phyloP scores from a whole-genome alignment of 2,329 filamentous ascomycete species.

The Aureobasidium namibiae region DNA sequence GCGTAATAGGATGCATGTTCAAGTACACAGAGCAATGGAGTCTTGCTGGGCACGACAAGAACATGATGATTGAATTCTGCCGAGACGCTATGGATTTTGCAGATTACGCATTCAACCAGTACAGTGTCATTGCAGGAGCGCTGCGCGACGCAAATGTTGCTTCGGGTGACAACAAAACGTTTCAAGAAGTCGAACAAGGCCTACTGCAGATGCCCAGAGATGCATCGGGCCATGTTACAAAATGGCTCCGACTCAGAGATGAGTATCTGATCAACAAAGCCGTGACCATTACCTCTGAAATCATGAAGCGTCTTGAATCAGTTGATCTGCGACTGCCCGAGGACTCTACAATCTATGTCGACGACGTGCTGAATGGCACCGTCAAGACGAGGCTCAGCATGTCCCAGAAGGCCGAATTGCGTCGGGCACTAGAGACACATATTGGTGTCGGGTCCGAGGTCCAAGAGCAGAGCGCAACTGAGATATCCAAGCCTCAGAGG shows the following conservation, averaged over 20 bases:
- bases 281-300: conserved; percentile 73
- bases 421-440: conserved; percentile 50
- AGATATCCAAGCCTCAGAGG: conserved; percentile 26
- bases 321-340: conserved; percentile 63
- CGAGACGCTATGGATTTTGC: conserved; percentile 93
- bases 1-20: conserved; percentile 71
- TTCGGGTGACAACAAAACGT: conserved; percentile 23
- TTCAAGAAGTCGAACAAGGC: conserved; percentile 35
- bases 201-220: conserved; percentile 58
- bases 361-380: conserved; percentile 55
- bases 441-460: conserved; percentile 27
- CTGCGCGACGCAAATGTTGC: conserved; percentile 41
- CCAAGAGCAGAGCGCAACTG: conserved; percentile 16
- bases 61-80: conserved; percentile 82
- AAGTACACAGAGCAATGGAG: conserved; percentile 79
- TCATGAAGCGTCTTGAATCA: conserved; percentile 72
- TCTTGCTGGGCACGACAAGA: conserved; percentile 58
- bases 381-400: conserved; percentile 72
- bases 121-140: conserved; percentile 71
- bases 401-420: conserved; percentile 77
- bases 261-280: conserved; percentile 75
- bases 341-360: conserved; percentile 52
- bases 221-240: conserved; percentile 62
- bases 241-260: conserved; percentile 86
- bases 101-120: conserved; percentile 74